These are phyloP conservation scores for Penicillium hesseltinei DNA, from an alignment of 2,329 filamentous ascomycete species.

Conservation along the genomic window DNA sequence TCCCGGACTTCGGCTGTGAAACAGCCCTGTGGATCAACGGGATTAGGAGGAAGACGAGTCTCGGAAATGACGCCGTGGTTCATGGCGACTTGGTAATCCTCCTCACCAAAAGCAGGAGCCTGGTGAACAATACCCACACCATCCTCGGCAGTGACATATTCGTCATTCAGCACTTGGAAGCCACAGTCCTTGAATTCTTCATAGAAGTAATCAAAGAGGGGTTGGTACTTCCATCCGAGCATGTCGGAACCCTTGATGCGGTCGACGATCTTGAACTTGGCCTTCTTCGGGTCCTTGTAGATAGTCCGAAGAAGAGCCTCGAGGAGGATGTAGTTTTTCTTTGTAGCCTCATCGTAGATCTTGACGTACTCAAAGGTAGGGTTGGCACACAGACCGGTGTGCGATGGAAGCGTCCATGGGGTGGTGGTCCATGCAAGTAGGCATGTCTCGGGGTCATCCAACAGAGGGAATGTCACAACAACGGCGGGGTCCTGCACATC, in stretches of 20 bases:
- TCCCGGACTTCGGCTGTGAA: conserved; percentile 76
- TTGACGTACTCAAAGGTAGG: conserved; percentile 86
- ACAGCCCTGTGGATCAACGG: conserved; percentile 78
- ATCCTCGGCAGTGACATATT: conserved; percentile 83
- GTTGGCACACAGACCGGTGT: conserved; percentile 73
- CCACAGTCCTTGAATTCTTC: conserved; percentile 82
- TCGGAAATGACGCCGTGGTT: conserved; percentile 75
- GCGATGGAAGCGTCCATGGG: conserved; percentile 80
- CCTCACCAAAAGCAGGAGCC: conserved; percentile 88
- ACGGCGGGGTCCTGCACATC: conserved; percentile 88
- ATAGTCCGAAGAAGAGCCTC: conserved; percentile 77
- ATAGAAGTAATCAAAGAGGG: conserved; percentile 85
- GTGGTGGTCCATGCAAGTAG: conserved; percentile 89
- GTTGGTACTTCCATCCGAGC: conserved; percentile 84
- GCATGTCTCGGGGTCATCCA: conserved; percentile 71
- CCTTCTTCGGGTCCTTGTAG: conserved; percentile 95
- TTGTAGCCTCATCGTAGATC: conserved; percentile 76
- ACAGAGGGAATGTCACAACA: conserved; percentile 80
- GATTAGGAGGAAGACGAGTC: conserved; percentile 77
- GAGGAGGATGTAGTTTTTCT: conserved; percentile 80
- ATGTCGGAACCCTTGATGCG: conserved; percentile 81
- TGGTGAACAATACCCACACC: conserved; percentile 95
- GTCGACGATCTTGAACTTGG: conserved; percentile 79
- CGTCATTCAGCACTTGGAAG: conserved; percentile 78
- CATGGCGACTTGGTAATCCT: conserved; percentile 84